phyloP scores from a whole-genome alignment of 805 yeast species.

The Candida nitratophila region DNA sequence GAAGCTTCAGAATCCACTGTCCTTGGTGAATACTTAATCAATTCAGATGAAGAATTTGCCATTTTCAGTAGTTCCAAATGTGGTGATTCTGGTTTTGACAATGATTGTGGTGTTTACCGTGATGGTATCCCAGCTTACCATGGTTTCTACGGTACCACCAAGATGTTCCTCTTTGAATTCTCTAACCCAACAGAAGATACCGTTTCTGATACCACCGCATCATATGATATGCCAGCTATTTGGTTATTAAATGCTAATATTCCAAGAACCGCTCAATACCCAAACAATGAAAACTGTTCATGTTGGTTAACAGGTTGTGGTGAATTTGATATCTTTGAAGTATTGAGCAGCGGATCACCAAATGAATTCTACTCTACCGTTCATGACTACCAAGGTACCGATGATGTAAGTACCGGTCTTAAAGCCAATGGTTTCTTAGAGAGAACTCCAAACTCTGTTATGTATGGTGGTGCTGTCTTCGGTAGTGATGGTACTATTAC shows the following conservation, averaged over 20 bases:
- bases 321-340: slow-evolving; percentile 72
- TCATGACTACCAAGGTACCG: slow-evolving; percentile 73
- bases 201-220: slow-evolving; percentile 23
- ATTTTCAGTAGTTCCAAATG: slow-evolving; percentile 56
- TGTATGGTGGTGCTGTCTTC: slow-evolving; percentile 70
- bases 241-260: slow-evolving; percentile 70
- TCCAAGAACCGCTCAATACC: slow-evolving; percentile 70
- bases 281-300: slow-evolving; percentile 53
- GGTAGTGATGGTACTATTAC: slow-evolving; percentile 52
- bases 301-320: slow-evolving; percentile 78
- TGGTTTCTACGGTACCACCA: slow-evolving; percentile 62
- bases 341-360: slow-evolving; percentile 53
- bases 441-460: slow-evolving; percentile 42
- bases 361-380: slow-evolving; percentile 55
- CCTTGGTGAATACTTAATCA: slow-evolving; percentile 38
- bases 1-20: slow-evolving; percentile 39
- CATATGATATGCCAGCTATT: slow-evolving; percentile 65
- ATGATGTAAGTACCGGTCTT: slow-evolving; percentile 52
- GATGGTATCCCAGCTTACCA: slow-evolving; percentile 65
- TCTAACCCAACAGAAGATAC: slow-evolving; percentile 51
- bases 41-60: slow-evolving; percentile 52
- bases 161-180: slow-evolving; percentile 69
- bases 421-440: slow-evolving; percentile 47
- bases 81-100: slow-evolving; percentile 40
- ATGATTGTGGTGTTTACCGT: slow-evolving; percentile 72